Conservation (phyloP, 208 protist species). For the Leishmania martiniquensis region DNA sequence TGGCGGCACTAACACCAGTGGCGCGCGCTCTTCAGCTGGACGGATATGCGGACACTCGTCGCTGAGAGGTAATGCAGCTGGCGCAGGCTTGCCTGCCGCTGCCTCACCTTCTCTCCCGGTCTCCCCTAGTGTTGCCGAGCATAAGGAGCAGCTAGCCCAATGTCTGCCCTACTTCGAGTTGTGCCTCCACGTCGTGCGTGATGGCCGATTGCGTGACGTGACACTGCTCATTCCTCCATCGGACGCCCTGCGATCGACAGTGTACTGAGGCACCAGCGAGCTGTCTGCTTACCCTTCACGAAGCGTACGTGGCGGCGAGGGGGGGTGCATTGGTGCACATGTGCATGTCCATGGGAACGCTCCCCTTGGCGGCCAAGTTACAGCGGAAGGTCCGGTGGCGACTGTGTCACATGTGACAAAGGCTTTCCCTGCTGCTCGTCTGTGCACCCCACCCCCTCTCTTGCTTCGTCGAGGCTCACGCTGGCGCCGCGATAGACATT, state of each 20-base stretch:
- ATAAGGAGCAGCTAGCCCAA: slow-evolving; percentile 17
- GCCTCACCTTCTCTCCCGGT: not conserved
- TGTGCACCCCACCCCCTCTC: not conserved
- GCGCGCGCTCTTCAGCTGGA: not conserved
- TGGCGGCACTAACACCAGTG: not conserved
- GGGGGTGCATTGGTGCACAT: not conserved
- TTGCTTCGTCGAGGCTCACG: not conserved
- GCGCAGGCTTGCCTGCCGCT: not conserved
- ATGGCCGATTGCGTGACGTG: slow-evolving; percentile 28
- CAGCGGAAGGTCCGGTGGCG: not conserved
- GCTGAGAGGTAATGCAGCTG: not conserved
- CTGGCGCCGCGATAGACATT: not conserved
- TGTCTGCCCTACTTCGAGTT: slow-evolving; percentile 29
- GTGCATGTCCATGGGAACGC: not conserved
- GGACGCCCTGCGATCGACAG: slow-evolving; percentile 16
- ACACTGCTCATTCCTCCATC: slow-evolving; percentile 20
- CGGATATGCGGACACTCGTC: not conserved
- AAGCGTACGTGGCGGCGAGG: not conserved
- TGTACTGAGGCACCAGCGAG: not conserved
- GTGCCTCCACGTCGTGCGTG: slow-evolving; percentile 28
- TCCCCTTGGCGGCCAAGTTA: not conserved
- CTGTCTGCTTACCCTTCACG: not conserved
- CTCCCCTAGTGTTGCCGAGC: not conserved
- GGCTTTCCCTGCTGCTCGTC: not conserved
- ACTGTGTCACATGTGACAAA: not conserved